Evolutionary conservation across 192 early-diverging fungal species (phyloP), one percentile per base, ranked within the genome.

Genomic region (Coemansia sp.): DNA sequence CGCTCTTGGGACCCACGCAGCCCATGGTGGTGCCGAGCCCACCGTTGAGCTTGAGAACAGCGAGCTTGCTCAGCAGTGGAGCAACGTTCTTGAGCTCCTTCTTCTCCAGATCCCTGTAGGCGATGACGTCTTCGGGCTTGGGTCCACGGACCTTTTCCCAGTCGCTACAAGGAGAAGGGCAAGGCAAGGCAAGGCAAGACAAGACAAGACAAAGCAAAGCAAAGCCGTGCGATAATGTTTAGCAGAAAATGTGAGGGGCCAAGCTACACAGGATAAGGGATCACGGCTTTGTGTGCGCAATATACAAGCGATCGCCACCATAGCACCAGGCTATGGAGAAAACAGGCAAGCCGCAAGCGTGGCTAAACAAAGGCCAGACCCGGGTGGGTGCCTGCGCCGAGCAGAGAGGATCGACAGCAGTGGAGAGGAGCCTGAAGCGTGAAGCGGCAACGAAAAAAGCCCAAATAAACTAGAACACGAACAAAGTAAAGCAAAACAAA

Each of bases 21-120:
- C 97, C 97, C 97, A 99, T 99, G 49, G 97, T 98, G 30, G 97
- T 99, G 25, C 95, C 97, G 16, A 99, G 85, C 60, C 97, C 97
- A 78, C 97, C 97, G 67, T 99, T 99, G 53, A 99, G 85, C 83
- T 99, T 99, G n/a, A 99, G 83, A 10, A 99, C 97, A 13, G 95
- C 97, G 7, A 99, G 86, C 77, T 99, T 98, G 55, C 71, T 81
- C 36, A 99, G 85, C 65, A 90, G 78, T 20, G 82, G 79, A 39
- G 84, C 61, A 46, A 78, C 81, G 25, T 79, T 72, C 20, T 63
- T 55, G 34, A 71, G 49, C 27, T 70, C 50, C 28, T 72, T 72
- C 54, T 69, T 60, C 46, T 83, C 69, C 42, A 97, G 84, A 28
- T 85, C 82, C 59, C 83, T 83, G 78, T 99, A 99, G 25, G 84